Percentiles rank a stretch among this genome's conserved stretches.
Evolutionary conservation across 2,329 filamentous ascomycete genomes (phyloP).

Genomic region (Calonectria honghensis): DNA sequence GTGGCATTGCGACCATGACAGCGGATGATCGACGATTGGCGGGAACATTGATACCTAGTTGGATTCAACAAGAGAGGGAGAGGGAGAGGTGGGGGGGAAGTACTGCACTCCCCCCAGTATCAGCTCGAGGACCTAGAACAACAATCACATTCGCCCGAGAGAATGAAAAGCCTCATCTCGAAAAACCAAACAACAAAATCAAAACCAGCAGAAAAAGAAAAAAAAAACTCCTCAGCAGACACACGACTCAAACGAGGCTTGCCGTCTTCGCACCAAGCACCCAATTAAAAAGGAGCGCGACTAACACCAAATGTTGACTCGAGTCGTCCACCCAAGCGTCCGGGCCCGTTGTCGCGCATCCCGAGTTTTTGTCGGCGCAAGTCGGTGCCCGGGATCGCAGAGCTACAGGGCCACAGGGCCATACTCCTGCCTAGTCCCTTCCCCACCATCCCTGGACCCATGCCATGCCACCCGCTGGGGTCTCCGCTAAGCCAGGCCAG

Average conservation of each 20-base stretch:
- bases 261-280: constrained; percentile 36
- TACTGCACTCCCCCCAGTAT: neutral
- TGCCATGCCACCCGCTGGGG: constrained; percentile 27
- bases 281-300: constrained; percentile 47
- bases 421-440: constrained; percentile 19
- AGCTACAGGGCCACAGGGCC: constrained; percentile 13
- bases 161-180: neutral
- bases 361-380: constrained; percentile 56
- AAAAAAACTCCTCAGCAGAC: constrained; percentile 41
- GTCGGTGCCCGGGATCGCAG: constrained; percentile 38
- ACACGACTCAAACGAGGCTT: constrained; percentile 43
- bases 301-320: constrained; percentile 46
- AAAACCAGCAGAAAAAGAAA: constrained; percentile 39
- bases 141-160: neutral
- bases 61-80: constrained; percentile 1
- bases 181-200: constrained; percentile 42
- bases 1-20: constrained; percentile 29
- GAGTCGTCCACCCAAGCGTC: constrained; percentile 42
- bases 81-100: neutral
- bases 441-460: constrained; percentile 28
- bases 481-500: constrained; percentile 21
- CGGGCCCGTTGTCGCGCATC: constrained; percentile 46
- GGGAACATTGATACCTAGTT: neutral
- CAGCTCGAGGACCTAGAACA: neutral
- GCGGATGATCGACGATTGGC: constrained; percentile 46